Evolutionary conservation across 164 flowering plant species (phyloP), one percentile per base, ranked within the genome.

Genomic region (Saururus chinensis): DNA sequence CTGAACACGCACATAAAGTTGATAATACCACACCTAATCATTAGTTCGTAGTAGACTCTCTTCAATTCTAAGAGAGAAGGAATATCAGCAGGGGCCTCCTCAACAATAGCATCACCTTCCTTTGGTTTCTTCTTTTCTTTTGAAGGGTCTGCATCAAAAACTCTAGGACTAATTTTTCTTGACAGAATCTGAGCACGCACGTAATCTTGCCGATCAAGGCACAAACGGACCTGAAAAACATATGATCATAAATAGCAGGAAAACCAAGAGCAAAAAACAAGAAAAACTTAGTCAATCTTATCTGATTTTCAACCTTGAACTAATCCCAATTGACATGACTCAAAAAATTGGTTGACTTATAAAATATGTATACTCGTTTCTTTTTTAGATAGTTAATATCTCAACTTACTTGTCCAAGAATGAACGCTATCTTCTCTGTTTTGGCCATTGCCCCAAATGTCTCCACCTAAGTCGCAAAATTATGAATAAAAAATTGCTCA

Each of bases 361-460:
- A 40, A 40, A 6, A 40, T 40, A 6, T 40, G 42, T 40, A 10
- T 1, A 4, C 17, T 42, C 14, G 9, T 1, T 10, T 42, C 49
- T 1, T 14, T 42, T 42, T 42, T 4, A 10, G 49, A 42, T 42
- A 42, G 49, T 14, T 9, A 10, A 42, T 17, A 61, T 42, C 17
- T 51, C 0, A 7, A 14, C 75, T 52, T 81, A 89, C 98, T 77
- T 93, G 98, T 70, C 89, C 98, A 65, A 93, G 97, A 66, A 93
- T 93, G 73, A 93, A 93, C 0, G 95, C 96, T 67, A 89, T 86
- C 66, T 89, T 93, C 71, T 93, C 98, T 19, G 98, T 93, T 76
- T 93, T 93, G 20, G 98, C 97, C 98, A 89, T 93, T 21, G 95
- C 96, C 62, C 98, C 98, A 84, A 93, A 93, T 35, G 98, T 93